Conservation (phyloP, 805 yeast species). For the Zygosaccharomyces bisporus region DNA sequence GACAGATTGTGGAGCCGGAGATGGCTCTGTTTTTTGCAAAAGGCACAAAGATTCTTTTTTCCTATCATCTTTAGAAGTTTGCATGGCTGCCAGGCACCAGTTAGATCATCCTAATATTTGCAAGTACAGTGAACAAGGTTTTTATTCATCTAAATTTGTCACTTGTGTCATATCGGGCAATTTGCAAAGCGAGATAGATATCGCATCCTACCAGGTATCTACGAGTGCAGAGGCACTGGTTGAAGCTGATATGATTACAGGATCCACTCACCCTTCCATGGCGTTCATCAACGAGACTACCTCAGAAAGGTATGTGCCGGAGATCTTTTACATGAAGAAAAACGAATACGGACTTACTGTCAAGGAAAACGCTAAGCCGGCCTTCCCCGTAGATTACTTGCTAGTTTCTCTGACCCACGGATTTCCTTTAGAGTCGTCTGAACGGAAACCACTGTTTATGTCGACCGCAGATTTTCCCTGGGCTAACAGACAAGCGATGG, state of each 20-base stretch:
- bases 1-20: conserved; percentile 77
- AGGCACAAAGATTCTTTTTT: conserved; percentile 91
- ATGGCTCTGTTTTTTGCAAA: conserved; percentile 88
- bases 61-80: conserved; percentile 78
- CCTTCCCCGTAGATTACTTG: conserved; percentile 88
- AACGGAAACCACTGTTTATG: conserved; percentile 36
- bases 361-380: conserved; percentile 84
- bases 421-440: conserved; percentile 56
- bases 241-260: conserved; percentile 76
- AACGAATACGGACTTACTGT: conserved; percentile 89
- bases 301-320: conserved; percentile 84
- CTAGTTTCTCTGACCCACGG: conserved; percentile 89
- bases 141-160: conserved; percentile 82
- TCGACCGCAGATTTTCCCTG: conserved; percentile 55
- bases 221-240: conserved; percentile 84
- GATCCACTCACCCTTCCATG: conserved; percentile 87
- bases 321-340: conserved; percentile 74
- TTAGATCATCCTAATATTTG: conserved; percentile 56
- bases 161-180: conserved; percentile 96
- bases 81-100: conserved; percentile 81
- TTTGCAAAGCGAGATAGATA: conserved; percentile 79
- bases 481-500: conserved; percentile 74
- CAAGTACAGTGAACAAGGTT: conserved; percentile 58
- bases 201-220: conserved; percentile 85
- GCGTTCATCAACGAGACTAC: conserved; percentile 76